Evolutionary conservation across 164 flowering plant genomes (phyloP).

Genomic region (Akebia trifoliata): DNA sequence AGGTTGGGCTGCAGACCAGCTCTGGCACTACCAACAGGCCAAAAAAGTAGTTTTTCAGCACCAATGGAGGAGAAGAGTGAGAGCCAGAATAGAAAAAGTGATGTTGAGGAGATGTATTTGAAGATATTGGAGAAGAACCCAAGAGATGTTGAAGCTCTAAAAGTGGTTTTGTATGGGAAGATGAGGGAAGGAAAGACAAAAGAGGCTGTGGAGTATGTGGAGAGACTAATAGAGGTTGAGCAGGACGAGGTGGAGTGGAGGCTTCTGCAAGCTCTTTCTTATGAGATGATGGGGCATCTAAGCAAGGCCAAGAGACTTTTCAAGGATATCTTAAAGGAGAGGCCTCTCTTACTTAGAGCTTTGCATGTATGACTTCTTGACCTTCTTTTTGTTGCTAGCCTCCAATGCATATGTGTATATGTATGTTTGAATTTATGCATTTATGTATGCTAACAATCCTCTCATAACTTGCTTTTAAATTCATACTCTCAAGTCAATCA

Average conservation of each 20-base stretch:
- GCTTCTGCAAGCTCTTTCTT: constrained; percentile 74
- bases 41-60: constrained; percentile 13
- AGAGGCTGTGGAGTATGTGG: constrained; percentile 69
- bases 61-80: constrained; percentile 22
- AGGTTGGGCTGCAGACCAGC: constrained; percentile 30
- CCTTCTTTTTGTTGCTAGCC: constrained; percentile 1
- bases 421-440: too few species aligned
- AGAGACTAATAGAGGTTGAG: constrained; percentile 64
- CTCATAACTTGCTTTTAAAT: too few species aligned
- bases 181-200: constrained; percentile 66
- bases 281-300: constrained; percentile 73
- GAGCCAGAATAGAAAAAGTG: constrained; percentile 23
- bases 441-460: too few species aligned
- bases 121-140: constrained; percentile 64
- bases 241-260: constrained; percentile 88
- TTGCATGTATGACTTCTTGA: constrained; percentile 63
- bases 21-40: constrained; percentile 26
- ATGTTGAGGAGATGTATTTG: constrained; percentile 51
- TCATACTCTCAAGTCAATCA: too few species aligned
- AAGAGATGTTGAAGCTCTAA: constrained; percentile 61
- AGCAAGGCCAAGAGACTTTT: constrained; percentile 67
- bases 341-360: constrained; percentile 78
- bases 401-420: too few species aligned
- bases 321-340: constrained; percentile 59
- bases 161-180: constrained; percentile 62